Evolutionary conservation across 2,329 filamentous ascomycete genomes (phyloP).

Genomic region (Exophiala aquamarina): DNA sequence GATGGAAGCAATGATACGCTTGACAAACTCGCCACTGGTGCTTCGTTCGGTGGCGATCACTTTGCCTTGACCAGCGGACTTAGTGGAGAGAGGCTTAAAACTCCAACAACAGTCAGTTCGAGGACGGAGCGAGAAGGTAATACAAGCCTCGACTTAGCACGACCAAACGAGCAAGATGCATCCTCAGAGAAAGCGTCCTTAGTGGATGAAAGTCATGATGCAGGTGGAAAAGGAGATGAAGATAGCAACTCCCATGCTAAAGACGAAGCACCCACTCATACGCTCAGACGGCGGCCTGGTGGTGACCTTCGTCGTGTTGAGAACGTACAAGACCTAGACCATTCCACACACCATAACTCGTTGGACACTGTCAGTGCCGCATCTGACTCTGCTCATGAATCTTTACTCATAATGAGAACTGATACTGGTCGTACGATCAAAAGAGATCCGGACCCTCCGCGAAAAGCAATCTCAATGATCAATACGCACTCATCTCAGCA

Average conservation of each 20-base stretch:
- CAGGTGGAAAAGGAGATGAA: neutral
- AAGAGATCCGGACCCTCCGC: conserved; percentile 27
- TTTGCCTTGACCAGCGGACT: neutral
- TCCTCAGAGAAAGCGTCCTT: neutral
- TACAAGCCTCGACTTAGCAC: conserved; percentile 1
- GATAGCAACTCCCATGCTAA: neutral
- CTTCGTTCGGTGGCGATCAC: neutral
- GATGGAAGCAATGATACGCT: conserved; percentile 8
- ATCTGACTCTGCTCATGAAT: conserved; percentile 29
- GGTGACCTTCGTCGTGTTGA: conserved; percentile 70
- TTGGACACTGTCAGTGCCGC: conserved; percentile 37
- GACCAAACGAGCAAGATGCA: neutral
- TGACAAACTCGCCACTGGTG: conserved; percentile 1
- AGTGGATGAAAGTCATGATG: neutral
- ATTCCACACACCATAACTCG: conserved; percentile 36
- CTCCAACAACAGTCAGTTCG: conserved; percentile 18
- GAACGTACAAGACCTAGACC: conserved; percentile 63
- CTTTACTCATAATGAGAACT: conserved; percentile 31
- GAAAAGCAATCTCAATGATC: conserved; percentile 42
- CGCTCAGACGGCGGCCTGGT: conserved; percentile 70
- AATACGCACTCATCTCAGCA: conserved; percentile 58
- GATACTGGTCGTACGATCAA: conserved; percentile 22
- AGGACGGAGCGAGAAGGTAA: conserved; percentile 10
- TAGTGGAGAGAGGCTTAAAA: conserved; percentile 6
- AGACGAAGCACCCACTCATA: conserved; percentile 39